Conservation (phyloP, 2,329 filamentous ascomycete genomes). For the Neoascochyta sp. region DNA sequence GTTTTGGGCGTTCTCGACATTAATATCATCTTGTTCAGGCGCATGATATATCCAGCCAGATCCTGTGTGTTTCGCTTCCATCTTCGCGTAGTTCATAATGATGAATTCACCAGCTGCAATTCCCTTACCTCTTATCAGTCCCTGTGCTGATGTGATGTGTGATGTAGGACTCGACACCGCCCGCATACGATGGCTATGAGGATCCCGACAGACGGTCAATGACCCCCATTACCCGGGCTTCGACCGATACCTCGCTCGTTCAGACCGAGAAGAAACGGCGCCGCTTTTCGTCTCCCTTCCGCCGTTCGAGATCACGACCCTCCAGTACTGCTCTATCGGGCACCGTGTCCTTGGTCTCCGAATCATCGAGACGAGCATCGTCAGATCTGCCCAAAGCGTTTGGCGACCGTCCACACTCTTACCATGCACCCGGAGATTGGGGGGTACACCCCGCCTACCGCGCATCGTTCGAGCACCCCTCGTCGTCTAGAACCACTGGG, state of each 20-base stretch:
- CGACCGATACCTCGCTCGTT: too few relatives aligned
- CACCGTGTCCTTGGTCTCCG: constrained; percentile 7
- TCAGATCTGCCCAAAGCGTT: constrained; percentile 7
- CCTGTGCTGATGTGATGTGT: constrained; percentile 38
- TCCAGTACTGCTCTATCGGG: constrained; percentile 28
- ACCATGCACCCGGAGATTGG: constrained; percentile 29
- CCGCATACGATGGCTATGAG: constrained; percentile 30
- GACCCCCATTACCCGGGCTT: too few relatives aligned
- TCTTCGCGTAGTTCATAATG: constrained; percentile 20
- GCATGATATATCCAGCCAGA: constrained; percentile 15
- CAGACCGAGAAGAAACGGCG: constrained; percentile 29
- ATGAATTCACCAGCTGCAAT: constrained; percentile 23
- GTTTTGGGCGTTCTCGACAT: constrained; percentile 20
- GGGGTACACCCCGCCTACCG: constrained; percentile 17
- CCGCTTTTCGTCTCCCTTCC: constrained; percentile 34
- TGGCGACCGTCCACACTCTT: constrained; percentile 23
- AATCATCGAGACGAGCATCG: constrained; percentile 1
- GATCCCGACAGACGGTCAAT: too few relatives aligned
- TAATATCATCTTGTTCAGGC: constrained; percentile 12
- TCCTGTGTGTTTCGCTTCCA: constrained; percentile 14
- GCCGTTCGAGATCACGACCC: constrained; percentile 27
- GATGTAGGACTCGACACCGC: constrained; percentile 32
- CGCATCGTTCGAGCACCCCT: constrained; percentile 5
- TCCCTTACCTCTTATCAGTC: constrained; percentile 9
- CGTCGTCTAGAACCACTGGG: too few relatives aligned